Base-by-base conservation (phyloP, 2,329 filamentous ascomycete genomes). In the Coleophoma cylindrospora region DNA sequence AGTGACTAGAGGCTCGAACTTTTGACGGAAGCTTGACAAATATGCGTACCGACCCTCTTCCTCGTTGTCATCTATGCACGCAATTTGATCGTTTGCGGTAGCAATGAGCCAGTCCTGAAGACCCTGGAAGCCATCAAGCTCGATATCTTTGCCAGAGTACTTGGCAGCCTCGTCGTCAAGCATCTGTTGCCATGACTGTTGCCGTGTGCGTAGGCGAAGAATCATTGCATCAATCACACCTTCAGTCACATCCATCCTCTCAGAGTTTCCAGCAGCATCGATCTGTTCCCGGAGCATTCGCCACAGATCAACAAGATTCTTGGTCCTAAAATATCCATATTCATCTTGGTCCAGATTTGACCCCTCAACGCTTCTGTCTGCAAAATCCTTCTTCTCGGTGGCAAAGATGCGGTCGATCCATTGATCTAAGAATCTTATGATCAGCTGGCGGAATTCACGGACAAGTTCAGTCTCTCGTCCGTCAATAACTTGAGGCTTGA, bases 151-250 rank as follows among this genome's bases (percentile, higher is more conserved):
- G 3, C 70, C 64, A 66, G 87, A 86, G 68, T 90, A 95, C 61
- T 84, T 87, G 45, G 75, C 73, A 17, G 85, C 85, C 70, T 99
- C 94, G 15, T 91, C 86, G 56, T 96, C 89, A 50, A 96, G 83
- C 71, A 97, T 85, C 52, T 81, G 80, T 67, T 96, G 88, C 88
- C 92, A 96, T 54, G 84, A 80, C 60, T 85, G 81, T 72, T 97
- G 94, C 43, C 94, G 85, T 41, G 79, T 74, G 57, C 91, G 89
- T 40, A 99, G 79, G 13, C 91, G 85, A 45, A 88, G 77, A 71
- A 96, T 92, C 89, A 97, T 97, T 66, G 91, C 87, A 67, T 97
- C 94, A 46, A 97, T 85, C 36, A 97, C 91, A 55, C 94, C 94
- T 70, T 97, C 92, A 9, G 92, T 86, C 0, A 99, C 91, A 64